These are phyloP conservation scores for Santalum album DNA, from an alignment of 164 flowering plant genomes.

Conservation along the genomic window DNA sequence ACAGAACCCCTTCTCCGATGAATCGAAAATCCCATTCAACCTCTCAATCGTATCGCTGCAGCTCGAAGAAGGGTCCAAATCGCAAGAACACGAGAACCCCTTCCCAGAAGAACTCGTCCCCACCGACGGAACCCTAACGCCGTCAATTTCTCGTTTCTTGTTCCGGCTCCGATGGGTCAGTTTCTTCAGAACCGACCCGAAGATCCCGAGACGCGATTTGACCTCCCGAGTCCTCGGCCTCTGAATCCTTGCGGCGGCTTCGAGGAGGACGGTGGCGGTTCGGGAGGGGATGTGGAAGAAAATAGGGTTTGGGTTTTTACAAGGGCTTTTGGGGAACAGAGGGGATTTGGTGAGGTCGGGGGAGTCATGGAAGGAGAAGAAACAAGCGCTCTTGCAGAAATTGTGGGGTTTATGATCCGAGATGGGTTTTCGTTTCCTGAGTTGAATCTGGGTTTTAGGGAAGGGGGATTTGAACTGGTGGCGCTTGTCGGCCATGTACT, in stretches of 20 bases:
- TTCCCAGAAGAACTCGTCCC: too few relatives aligned
- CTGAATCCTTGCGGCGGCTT: slow-evolving; percentile 60
- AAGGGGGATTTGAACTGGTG: too few relatives aligned
- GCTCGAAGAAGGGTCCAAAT: too few relatives aligned
- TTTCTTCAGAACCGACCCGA: slow-evolving; percentile 54
- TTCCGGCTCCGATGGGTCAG: slow-evolving; percentile 26
- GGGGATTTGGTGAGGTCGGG: slow-evolving; percentile 51
- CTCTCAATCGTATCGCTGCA: slow-evolving; percentile 12
- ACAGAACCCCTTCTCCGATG: slow-evolving; percentile 22
- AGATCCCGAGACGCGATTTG: slow-evolving; percentile 30
- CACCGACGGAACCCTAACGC: slow-evolving; percentile 4
- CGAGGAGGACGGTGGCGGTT: slow-evolving; percentile 59
- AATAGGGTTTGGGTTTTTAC: slow-evolving; percentile 23
- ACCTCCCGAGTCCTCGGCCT: slow-evolving; percentile 24
- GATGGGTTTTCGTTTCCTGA: slow-evolving; percentile 39
- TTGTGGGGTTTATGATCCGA: slow-evolving; percentile 13
- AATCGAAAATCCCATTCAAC: slow-evolving; percentile 13
- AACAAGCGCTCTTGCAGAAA: slow-evolving; percentile 47
- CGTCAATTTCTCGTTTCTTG: slow-evolving; percentile 13
- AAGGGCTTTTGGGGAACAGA: slow-evolving; percentile 33
- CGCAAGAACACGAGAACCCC: too few relatives aligned
- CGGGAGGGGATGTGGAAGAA: slow-evolving; percentile 54
- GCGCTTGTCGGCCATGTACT: slow-evolving; percentile 54
- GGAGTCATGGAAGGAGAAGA: slow-evolving; percentile 37
- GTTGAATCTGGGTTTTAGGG: slow-evolving; percentile 17